Conservation (phyloP, 2,329 filamentous ascomycete species). For the Xylariaceae sp. region DNA sequence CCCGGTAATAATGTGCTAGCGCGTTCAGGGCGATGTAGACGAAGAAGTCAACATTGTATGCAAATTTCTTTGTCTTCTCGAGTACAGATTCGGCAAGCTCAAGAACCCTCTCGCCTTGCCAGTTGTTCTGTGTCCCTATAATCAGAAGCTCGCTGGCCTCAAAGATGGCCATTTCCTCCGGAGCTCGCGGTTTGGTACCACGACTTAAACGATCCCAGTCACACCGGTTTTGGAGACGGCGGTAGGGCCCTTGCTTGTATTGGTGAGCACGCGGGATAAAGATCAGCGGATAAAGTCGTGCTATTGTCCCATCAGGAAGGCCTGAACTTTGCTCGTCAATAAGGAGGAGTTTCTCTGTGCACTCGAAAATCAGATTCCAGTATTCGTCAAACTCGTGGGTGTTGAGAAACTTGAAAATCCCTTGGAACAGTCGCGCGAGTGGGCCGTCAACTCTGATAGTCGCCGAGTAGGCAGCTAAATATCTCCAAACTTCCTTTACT, state of each 20-base stretch:
- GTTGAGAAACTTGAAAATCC: constrained; percentile 37
- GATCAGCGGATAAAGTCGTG: constrained; percentile 37
- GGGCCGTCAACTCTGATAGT: constrained; percentile 34
- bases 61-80: constrained; percentile 35
- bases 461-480: constrained; percentile 37
- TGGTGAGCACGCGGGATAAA: constrained; percentile 40
- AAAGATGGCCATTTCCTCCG: constrained; percentile 36
- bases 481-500: constrained; percentile 39
- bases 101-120: constrained; percentile 32
- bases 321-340: constrained; percentile 36
- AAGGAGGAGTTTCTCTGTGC: constrained; percentile 37
- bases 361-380: constrained; percentile 40
- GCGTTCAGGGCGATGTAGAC: constrained; percentile 36
- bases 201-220: constrained; percentile 31
- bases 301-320: constrained; percentile 35
- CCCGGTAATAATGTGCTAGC: constrained; percentile 35
- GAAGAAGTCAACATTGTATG: constrained; percentile 39
- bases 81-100: constrained; percentile 36
- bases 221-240: constrained; percentile 37
- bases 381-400: constrained; percentile 40
- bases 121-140: constrained; percentile 33
- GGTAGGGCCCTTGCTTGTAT: constrained; percentile 34
- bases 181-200: constrained; percentile 32
- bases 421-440: constrained; percentile 36
- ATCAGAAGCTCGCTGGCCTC: constrained; percentile 38